Conservation (phyloP, 495 filamentous ascomycete genomes). For the Tuber calosporum region DNA sequence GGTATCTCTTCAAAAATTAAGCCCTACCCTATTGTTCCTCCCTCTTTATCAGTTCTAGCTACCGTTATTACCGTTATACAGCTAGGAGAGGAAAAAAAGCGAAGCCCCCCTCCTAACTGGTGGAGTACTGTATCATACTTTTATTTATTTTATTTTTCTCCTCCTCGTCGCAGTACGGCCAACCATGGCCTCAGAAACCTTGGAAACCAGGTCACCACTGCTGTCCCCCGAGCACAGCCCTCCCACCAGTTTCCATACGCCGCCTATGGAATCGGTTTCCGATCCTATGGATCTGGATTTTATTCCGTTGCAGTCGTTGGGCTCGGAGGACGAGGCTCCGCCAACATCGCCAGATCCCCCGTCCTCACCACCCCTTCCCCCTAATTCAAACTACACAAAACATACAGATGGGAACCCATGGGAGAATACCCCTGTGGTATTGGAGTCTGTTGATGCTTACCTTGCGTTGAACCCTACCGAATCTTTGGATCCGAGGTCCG, state of each 20-base stretch:
- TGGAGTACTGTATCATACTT: background rate
- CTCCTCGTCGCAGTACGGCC: slow-evolving; percentile 3
- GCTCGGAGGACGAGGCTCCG: background rate
- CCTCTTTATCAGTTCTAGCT: background rate
- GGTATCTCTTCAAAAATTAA: slow-evolving; percentile 9
- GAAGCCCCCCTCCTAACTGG: background rate
- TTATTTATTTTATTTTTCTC: slow-evolving; percentile 6
- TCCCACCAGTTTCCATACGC: slow-evolving; percentile 1
- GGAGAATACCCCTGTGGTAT: background rate
- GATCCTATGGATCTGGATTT: background rate
- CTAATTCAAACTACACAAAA: background rate
- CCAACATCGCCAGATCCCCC: background rate
- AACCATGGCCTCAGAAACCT: slow-evolving; percentile 6
- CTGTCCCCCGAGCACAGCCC: slow-evolving; percentile 6
- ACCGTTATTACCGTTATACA: background rate
- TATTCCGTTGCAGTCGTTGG: slow-evolving; percentile 2
- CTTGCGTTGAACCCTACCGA: background rate
- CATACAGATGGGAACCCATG: background rate
- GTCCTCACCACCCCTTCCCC: background rate
- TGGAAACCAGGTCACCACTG: slow-evolving; percentile 8
- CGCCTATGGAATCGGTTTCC: background rate
- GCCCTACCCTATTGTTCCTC: slow-evolving; percentile 5
- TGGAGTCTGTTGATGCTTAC: background rate
- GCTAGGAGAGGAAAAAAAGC: background rate
- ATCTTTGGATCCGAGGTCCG: background rate